These are phyloP conservation scores for Calonectria multiphialidica DNA, from an alignment of 2,329 filamentous ascomycete species.

Conservation along the genomic window DNA sequence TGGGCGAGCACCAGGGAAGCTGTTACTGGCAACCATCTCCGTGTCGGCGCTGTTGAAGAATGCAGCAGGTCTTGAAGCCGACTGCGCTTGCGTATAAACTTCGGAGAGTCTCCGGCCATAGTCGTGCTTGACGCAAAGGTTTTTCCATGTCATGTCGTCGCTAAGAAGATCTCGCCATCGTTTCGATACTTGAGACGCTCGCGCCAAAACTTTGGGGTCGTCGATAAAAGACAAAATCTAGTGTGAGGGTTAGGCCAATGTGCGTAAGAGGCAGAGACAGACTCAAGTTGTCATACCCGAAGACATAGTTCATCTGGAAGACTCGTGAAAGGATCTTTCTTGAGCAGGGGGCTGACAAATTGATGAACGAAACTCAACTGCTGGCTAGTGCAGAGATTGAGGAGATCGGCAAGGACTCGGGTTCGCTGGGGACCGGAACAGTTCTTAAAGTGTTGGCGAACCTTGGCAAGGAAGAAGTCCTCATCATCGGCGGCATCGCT, in stretches of 20 bases:
- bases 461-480: constrained; percentile 83
- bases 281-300: constrained; percentile 70
- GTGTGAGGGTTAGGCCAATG: background rate
- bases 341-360: constrained; percentile 92
- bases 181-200: constrained; percentile 95
- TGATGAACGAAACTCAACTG: constrained; percentile 96
- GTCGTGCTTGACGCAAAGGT: constrained; percentile 94
- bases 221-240: constrained; percentile 97
- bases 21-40: constrained; percentile 52
- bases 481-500: constrained; percentile 83
- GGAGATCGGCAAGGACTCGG: constrained; percentile 84
- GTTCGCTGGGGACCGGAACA: constrained; percentile 83
- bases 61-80: constrained; percentile 46
- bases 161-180: constrained; percentile 94
- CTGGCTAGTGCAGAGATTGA: constrained; percentile 95
- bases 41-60: constrained; percentile 50
- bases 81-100: constrained; percentile 52
- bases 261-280: background rate
- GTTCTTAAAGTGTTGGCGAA: constrained; percentile 83
- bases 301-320: constrained; percentile 94
- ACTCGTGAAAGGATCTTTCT: constrained; percentile 95
- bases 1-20: constrained; percentile 59
- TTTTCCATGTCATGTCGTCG: constrained; percentile 99
- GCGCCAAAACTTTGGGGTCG: constrained; percentile 91
- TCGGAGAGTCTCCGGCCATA: constrained; percentile 75